Evolutionary conservation across 768 basidiomycete species (phyloP), one percentile per base, ranked within the genome.

Genomic region (Mrakia hoshinonis): DNA sequence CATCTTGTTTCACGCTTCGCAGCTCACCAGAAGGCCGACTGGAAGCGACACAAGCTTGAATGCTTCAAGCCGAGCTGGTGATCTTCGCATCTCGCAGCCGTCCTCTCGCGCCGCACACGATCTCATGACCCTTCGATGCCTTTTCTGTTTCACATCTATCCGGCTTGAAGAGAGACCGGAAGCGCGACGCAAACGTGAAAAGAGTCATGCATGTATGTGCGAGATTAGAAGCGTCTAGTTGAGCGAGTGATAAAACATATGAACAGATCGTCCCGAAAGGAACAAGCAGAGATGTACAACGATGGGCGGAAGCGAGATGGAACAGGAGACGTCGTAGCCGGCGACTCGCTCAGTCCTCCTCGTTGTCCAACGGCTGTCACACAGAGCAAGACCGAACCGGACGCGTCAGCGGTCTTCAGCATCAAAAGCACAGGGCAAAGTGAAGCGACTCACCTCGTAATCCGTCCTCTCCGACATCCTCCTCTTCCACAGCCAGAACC

Each of bases 321-420:
- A 58, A 31, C 29, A 58, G 26, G 24, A 29, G 55, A 26, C 34
- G 55, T 10, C 9, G 11, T 54, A 22, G 52, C 7, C 4, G 24
- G 24, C 55, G 55, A 58, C 24, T 5, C 20, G 55, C 26, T 70
- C 51, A 74, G 36, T 79, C 79, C 67, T 79, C 79, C 67, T 81
- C 80, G 22, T 92, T 91, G 58, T 92, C 92, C 47, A 89, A 80
- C 29, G 93, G 92, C 78, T 26, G 63, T 65, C 63, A 46, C 20
- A 26, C 9, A 48, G 43, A 43, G 43, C 43, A 15, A 43, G 43
- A 43, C 43, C 43, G 43, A 43, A 43, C n/a, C n/a, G n/a, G n/a
- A n/a, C n/a, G n/a, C n/a, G n/a, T n/a, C n/a, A n/a, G n/a, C n/a
- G n/a, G n/a, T n/a, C n/a, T n/a, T n/a, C n/a, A 39, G 38, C 13